Evolutionary conservation across 108 stramenopile genomes (phyloP).

Genomic region (Epipyxis sp.): DNA sequence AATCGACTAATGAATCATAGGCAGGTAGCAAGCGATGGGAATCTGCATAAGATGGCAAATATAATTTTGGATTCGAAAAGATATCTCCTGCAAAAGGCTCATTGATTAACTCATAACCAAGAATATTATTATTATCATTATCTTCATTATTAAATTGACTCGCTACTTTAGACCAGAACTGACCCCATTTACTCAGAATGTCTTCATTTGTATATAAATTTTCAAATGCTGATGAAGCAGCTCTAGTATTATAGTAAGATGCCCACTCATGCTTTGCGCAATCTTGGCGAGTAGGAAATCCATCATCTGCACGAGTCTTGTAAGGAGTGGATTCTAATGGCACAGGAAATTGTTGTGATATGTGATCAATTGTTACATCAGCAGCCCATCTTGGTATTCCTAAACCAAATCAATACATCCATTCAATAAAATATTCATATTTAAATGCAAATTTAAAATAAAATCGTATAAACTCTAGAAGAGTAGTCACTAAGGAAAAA

Average conservation of each 20-base stretch:
- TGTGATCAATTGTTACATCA: background rate
- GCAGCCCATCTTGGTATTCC: constrained; percentile 14
- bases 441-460: too few species aligned
- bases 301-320: background rate
- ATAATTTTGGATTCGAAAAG: background rate
- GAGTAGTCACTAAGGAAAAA: too few species aligned
- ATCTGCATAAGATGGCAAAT: constrained; percentile 5
- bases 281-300: background rate
- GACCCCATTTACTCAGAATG: background rate
- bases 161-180: constrained; percentile 7
- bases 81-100: constrained; percentile 29
- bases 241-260: background rate
- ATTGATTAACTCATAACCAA: constrained; percentile 23
- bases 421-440: too few species aligned
- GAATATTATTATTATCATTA: too few species aligned
- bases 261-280: background rate
- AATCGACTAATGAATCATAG: background rate
- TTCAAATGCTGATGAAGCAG: background rate
- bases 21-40: background rate
- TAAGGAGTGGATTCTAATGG: background rate
- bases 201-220: background rate
- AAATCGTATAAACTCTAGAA: too few species aligned
- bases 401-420: too few species aligned
- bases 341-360: background rate
- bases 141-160: background rate